Percentiles rank a stretch among this genome's conserved stretches.
Evolutionary conservation across 768 basidiomycete genomes (phyloP).

Genomic region (Auricularia auricula-judae): DNA sequence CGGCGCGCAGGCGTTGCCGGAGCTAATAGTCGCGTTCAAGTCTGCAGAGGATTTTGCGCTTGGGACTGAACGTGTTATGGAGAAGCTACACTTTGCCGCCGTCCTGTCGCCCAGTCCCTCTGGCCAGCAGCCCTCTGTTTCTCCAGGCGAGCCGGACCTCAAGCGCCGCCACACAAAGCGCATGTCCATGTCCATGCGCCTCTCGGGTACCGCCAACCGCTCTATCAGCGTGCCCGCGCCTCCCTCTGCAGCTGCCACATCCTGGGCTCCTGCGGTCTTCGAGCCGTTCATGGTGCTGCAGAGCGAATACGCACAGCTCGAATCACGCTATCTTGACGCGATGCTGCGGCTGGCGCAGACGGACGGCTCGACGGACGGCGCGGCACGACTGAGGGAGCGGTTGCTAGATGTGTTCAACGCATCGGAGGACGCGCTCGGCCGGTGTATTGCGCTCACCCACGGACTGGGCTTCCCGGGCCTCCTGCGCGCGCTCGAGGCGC

Average conservation of each 20-base stretch:
- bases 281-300: conserved; percentile 93
- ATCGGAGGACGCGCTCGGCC: conserved; percentile 68
- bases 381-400: conserved; percentile 63
- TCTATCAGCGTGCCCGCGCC: conserved; percentile 25
- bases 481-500: conserved; percentile 56
- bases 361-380: conserved; percentile 29
- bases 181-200: conserved; percentile 55
- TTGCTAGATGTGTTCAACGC: conserved; percentile 62
- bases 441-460: conserved; percentile 75
- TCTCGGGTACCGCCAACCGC: conserved; percentile 17
- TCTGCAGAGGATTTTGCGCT: conserved; percentile 77
- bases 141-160: conserved; percentile 21
- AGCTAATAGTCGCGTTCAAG: conserved; percentile 60
- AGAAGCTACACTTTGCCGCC: conserved; percentile 45
- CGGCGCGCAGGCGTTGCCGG: conserved; percentile 47
- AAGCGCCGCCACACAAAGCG: conserved; percentile 43
- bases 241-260: conserved; percentile 1
- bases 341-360: conserved; percentile 32
- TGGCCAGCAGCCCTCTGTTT: conserved; percentile 11
- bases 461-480: conserved; percentile 76
- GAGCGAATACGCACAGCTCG: conserved; percentile 68
- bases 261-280: conserved; percentile 86
- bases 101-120: conserved; percentile 10
- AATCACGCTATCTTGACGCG: conserved; percentile 57
- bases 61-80: conserved; percentile 61